Conservation (phyloP, 2,329 filamentous ascomycete genomes). For the Pseudohalonectria lignicola region DNA sequence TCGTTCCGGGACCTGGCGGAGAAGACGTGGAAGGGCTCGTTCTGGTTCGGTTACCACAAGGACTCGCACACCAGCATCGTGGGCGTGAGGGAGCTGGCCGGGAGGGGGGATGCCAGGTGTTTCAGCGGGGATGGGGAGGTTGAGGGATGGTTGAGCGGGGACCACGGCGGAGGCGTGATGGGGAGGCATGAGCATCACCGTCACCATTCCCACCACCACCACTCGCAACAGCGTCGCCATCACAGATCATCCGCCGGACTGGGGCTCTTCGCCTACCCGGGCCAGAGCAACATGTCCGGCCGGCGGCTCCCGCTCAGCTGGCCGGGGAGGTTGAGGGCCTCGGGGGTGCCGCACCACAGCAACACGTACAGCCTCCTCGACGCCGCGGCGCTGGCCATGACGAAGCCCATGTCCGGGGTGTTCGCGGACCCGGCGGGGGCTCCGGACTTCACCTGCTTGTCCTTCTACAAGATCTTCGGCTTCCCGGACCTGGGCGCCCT, state of each 20-base stretch:
- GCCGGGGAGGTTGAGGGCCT: constrained; percentile 25
- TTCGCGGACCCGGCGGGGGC: constrained; percentile 37
- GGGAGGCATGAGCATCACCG: neutral
- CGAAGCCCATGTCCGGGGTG: constrained; percentile 38
- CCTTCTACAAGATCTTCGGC: constrained; percentile 58
- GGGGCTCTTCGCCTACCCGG: constrained; percentile 52
- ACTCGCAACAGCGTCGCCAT: neutral
- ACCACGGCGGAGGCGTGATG: constrained; percentile 1
- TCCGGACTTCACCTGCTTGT: constrained; percentile 50
- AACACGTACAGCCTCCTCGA: constrained; percentile 46
- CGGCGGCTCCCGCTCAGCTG: constrained; percentile 48
- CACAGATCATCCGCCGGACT: constrained; percentile 13
- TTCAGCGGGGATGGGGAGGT: constrained; percentile 46
- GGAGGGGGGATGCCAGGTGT: constrained; percentile 29
- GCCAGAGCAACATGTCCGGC: constrained; percentile 61
- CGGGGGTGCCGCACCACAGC: neutral
- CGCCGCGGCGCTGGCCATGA: constrained; percentile 54
- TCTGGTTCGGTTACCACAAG: constrained; percentile 50
- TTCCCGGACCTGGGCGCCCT: constrained; percentile 54
- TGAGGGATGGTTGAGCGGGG: constrained; percentile 27
- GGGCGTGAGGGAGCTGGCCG: constrained; percentile 56
- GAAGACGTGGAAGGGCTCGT: constrained; percentile 29
- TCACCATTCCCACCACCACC: neutral
- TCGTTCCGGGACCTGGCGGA: constrained; percentile 41
- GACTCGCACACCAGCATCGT: constrained; percentile 55